Evolutionary conservation across 176 grass and related monocot species (phyloP), one percentile per base, ranked within the genome.

Genomic region (Tillandsia fasciculata): DNA sequence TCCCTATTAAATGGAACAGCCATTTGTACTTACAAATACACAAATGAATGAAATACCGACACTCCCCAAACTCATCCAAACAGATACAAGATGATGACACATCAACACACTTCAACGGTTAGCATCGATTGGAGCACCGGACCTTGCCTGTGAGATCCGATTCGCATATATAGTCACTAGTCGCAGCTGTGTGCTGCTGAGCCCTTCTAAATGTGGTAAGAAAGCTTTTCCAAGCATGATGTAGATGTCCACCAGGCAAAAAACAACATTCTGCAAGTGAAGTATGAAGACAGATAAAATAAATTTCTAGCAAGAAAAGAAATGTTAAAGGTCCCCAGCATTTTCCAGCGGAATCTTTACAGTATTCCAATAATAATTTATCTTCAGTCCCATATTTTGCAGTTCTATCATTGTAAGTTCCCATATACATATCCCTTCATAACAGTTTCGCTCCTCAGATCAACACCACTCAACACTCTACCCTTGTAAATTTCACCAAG

Each of bases 201-300:
- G 78, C 20, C 78, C 78, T 63, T 86, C 83, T 53, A 86, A 70
- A 70, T 86, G 78, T 10, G 83, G 83, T 69, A 86, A 70, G 51
- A 92, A 88, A 17, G 87, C 8, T 27, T 88, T 74, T 8, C 91
- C 91, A 51, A 96, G 91, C 79, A 87, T 87, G 24, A 87, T 78
- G 51, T 96, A 96, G n/a, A 86, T 78, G 59, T 86, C 83, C 78
- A 88, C 91, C 81, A 91, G 74, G 78, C 88, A 86, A 51, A 86
- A 77, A 69, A 86, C 81, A 2, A 80, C 80, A 64, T 71, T 87
- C 83, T 84, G 87, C 68, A 86, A 65, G 23, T 23, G 26, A 86
- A 65, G 23, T 23, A 28, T 65, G 8, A 29, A 69, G 69, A 24
- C 11, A 66, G n/a, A n/a, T 2, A 24, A 33, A 13, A 67, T 42